Evolutionary conservation across 2,329 filamentous ascomycete genomes (phyloP).

Genomic region (Cladosporium sp.): DNA sequence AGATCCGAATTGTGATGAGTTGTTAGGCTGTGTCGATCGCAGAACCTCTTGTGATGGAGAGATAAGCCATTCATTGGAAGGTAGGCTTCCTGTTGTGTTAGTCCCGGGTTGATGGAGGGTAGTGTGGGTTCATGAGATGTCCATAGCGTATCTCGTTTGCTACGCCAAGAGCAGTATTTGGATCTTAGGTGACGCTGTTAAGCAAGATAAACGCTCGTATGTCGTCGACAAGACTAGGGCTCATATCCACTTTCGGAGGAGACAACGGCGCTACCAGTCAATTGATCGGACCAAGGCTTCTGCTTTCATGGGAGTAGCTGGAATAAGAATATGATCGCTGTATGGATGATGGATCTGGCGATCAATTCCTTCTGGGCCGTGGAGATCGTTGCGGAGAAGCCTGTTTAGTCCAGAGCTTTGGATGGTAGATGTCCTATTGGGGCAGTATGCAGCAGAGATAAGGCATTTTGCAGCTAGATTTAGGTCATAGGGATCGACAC

Average conservation of each 20-base stretch:
- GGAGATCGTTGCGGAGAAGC: constrained; percentile 11
- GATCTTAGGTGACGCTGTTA: constrained; percentile 13
- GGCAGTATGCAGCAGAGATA: background rate
- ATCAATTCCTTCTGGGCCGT: background rate
- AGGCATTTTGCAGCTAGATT: background rate
- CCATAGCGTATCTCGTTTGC: constrained; percentile 15
- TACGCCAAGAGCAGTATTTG: background rate
- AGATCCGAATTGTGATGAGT: background rate
- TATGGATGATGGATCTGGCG: constrained; percentile 6
- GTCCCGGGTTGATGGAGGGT: background rate
- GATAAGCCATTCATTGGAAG: constrained; percentile 17
- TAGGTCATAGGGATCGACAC: background rate
- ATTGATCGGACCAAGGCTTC: background rate
- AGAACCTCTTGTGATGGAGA: background rate
- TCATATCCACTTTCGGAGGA: background rate
- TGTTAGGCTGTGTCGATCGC: constrained; percentile 15
- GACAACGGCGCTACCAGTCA: background rate
- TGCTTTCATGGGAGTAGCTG: constrained; percentile 15
- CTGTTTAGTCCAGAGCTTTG: background rate
- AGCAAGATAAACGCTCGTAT: background rate
- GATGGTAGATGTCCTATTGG: constrained; percentile 4
- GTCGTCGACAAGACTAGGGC: background rate
- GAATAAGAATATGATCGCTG: constrained; percentile 12
- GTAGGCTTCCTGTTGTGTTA: background rate
- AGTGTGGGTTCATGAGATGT: constrained; percentile 7